Evolutionary conservation across 192 early-diverging fungal species (phyloP).

Genomic region (Coemansia umbellata): DNA sequence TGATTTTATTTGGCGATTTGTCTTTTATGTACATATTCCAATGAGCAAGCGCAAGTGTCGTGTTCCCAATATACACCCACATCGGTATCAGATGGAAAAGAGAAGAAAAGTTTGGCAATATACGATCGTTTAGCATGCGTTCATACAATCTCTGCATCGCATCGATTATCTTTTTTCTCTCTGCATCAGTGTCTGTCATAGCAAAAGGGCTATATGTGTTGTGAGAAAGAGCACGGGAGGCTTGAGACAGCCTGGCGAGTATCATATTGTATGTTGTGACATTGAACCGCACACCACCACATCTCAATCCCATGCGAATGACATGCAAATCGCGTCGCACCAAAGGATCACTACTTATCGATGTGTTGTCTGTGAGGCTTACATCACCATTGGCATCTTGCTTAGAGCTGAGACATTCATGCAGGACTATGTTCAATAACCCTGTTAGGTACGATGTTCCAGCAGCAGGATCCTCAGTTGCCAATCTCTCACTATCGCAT

Average conservation of each 20-base stretch:
- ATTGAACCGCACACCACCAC: constrained; percentile 1
- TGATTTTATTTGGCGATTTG: constrained; percentile 3
- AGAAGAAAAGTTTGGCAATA: constrained; percentile 13
- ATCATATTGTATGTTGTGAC: constrained; percentile 23
- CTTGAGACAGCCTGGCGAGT: constrained; percentile 13
- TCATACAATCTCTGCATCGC: constrained; percentile 14
- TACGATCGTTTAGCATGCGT: neutral
- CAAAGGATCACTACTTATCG: neutral
- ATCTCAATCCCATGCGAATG: neutral
- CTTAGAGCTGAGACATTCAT: neutral
- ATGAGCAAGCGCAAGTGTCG: neutral
- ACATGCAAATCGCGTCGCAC: constrained; percentile 10
- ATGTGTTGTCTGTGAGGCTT: neutral
- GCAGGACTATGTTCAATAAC: constrained; percentile 21
- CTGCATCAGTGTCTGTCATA: neutral
- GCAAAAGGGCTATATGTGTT: neutral
- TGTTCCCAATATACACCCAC: constrained; percentile 6
- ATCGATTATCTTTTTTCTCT: neutral
- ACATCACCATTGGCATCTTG: too few relatives aligned
- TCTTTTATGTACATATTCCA: constrained; percentile 3
- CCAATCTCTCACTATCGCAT: neutral
- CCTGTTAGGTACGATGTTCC: constrained; percentile 1
- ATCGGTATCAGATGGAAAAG: constrained; percentile 15
- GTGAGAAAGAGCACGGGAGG: neutral
- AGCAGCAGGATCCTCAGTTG: neutral